phyloP scores from a whole-genome alignment of 306 rosid species.

The Cucurbita maxima region DNA sequence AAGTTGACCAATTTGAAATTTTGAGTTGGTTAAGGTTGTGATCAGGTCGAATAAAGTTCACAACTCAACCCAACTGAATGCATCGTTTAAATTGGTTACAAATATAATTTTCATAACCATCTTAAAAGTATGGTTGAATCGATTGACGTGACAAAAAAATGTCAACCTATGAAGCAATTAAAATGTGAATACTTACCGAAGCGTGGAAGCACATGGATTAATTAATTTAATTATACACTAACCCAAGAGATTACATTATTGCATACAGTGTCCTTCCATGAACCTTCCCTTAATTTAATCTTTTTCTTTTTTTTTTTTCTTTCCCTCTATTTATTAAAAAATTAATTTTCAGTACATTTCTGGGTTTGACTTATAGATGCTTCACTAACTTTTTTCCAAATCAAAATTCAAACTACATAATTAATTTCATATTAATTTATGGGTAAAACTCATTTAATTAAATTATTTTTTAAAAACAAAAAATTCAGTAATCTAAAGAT shows the following conservation, averaged over 20 bases:
- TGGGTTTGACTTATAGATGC: not conserved
- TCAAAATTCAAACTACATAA: not conserved
- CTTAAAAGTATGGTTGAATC: too few relatives aligned
- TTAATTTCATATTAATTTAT: not conserved
- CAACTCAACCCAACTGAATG: too few relatives aligned
- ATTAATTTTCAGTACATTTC: not conserved
- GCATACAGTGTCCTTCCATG: not conserved
- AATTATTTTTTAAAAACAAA: too few relatives aligned
- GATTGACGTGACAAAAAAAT: too few relatives aligned
- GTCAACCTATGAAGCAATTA: too few relatives aligned
- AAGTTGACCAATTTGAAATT: too few relatives aligned
- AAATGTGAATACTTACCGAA: not conserved
- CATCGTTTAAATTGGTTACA: too few relatives aligned
- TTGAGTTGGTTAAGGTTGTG: too few relatives aligned
- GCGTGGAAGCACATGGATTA: not conserved
- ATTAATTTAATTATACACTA: not conserved
- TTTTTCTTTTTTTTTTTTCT: not conserved
- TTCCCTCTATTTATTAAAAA: not conserved
- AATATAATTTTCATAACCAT: too few relatives aligned
- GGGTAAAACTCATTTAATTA: not conserved
- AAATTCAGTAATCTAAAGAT: too few relatives aligned
- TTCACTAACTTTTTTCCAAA: not conserved
- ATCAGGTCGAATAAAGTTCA: too few relatives aligned
- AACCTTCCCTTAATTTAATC: not conserved
- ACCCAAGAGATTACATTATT: slow-evolving; percentile 4